Percentiles rank a stretch among this genome's conserved stretches.
These are phyloP conservation scores for Nakaseomyces nivariensis DNA, from an alignment of 1,139 yeast genomes.

Conservation along the genomic window DNA sequence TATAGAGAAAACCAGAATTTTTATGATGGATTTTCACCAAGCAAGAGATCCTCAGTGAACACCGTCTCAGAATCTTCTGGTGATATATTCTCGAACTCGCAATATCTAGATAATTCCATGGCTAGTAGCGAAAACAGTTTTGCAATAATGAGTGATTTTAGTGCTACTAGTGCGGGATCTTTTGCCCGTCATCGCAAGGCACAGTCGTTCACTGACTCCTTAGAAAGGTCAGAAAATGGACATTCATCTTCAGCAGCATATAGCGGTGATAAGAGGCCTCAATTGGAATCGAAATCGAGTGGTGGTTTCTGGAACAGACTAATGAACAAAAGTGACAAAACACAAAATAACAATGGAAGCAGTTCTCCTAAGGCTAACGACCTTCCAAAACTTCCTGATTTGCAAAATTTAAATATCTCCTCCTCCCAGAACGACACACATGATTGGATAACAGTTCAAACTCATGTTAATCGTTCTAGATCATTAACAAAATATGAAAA, in stretches of 20 bases:
- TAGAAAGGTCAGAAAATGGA: constrained; percentile 19
- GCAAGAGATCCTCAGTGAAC: constrained; percentile 10
- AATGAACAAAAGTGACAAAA: constrained; percentile 11
- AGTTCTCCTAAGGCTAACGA: constrained; percentile 7
- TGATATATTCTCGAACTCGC: constrained; percentile 24
- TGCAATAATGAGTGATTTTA: constrained; percentile 48
- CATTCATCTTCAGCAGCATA: neutral
- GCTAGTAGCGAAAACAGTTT: constrained; percentile 30
- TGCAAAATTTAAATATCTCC: constrained; percentile 18
- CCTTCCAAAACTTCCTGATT: constrained; percentile 26
- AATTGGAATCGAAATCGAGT: constrained; percentile 6
- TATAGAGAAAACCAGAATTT: constrained; percentile 12
- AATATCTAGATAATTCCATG: constrained; percentile 23
- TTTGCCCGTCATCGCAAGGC: constrained; percentile 61
- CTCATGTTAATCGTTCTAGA: constrained; percentile 66
- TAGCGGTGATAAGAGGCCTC: neutral
- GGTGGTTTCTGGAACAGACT: constrained; percentile 23
- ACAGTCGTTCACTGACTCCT: constrained; percentile 30
- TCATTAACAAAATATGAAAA: constrained; percentile 64
- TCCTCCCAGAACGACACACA: constrained; percentile 21
- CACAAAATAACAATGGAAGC: constrained; percentile 17
- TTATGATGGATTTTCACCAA: constrained; percentile 14
- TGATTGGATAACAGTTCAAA: constrained; percentile 42
- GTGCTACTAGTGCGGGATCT: constrained; percentile 88
- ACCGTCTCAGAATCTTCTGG: constrained; percentile 9